Conservation (phyloP, 179 eudicot genomes). For the Gypsophila paniculata region DNA sequence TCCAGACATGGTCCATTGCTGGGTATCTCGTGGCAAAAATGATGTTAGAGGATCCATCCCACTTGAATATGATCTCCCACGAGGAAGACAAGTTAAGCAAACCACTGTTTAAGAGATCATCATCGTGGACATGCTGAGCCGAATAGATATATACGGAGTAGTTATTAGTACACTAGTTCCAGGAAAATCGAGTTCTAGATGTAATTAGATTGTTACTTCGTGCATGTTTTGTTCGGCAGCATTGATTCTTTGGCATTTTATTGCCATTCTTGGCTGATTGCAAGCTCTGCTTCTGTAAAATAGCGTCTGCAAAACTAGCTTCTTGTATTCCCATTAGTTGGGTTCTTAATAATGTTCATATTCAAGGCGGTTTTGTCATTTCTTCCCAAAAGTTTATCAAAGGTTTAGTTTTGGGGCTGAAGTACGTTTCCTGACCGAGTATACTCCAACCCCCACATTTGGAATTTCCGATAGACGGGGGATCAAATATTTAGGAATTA, state of each 20-base stretch:
- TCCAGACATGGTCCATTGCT: conserved; percentile 71
- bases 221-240: conserved; percentile 19
- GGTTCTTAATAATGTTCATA: conserved; percentile 19
- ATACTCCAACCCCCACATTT: too few species aligned
- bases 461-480: too few species aligned
- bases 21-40: conserved; percentile 73
- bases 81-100: conserved; percentile 66
- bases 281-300: conserved; percentile 31
- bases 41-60: conserved; percentile 78
- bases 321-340: conserved; percentile 25
- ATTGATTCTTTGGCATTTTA: conserved; percentile 30
- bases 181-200: too few species aligned
- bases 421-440: too few species aligned
- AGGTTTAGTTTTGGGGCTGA: too few species aligned
- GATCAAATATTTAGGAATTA: too few species aligned
- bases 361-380: not conserved
- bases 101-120: conserved; percentile 58
- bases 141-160: conserved; percentile 1
- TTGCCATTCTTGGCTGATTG: conserved; percentile 30
- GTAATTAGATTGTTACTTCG: conserved; percentile 9
- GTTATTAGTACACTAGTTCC: too few species aligned
- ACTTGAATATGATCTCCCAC: conserved; percentile 59
- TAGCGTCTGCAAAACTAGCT: conserved; percentile 28
- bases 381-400: not conserved
- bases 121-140: conserved; percentile 56